A percentile compares a stretch with the other conserved stretches of the same genome.
These are phyloP conservation scores for Purpureocillium lavendulum DNA, from an alignment of 2,329 filamentous ascomycete species.

Conservation along the genomic window DNA sequence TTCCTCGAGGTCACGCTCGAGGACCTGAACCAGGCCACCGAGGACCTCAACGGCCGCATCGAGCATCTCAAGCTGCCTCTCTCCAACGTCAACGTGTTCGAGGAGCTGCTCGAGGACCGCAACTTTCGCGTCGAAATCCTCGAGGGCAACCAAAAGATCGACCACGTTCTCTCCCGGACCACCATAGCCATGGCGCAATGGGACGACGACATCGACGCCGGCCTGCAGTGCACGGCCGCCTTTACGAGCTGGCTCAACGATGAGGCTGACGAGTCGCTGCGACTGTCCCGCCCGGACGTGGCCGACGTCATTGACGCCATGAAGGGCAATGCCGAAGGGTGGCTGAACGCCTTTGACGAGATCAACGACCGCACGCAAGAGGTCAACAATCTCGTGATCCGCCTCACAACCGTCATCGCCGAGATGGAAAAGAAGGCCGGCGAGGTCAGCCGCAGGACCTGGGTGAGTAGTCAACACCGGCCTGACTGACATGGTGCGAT, in stretches of 20 bases:
- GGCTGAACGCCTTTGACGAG: slow-evolving; percentile 72
- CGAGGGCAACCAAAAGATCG: slow-evolving; percentile 82
- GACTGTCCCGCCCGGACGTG: slow-evolving; percentile 52
- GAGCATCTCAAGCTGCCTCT: slow-evolving; percentile 76
- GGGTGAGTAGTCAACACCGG: slow-evolving; percentile 41
- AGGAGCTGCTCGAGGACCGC: slow-evolving; percentile 79
- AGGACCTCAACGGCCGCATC: slow-evolving; percentile 73
- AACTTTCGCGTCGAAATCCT: slow-evolving; percentile 75
- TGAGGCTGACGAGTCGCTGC: slow-evolving; percentile 53
- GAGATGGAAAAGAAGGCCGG: slow-evolving; percentile 84
- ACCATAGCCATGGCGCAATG: slow-evolving; percentile 67
- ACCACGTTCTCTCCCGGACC: slow-evolving; percentile 79
- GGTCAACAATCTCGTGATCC: slow-evolving; percentile 60
- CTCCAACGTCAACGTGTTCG: slow-evolving; percentile 73
- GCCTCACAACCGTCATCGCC: slow-evolving; percentile 67
- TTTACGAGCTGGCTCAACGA: slow-evolving; percentile 67
- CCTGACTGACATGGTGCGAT: not conserved
- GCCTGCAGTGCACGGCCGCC: slow-evolving; percentile 65
- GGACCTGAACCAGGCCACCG: slow-evolving; percentile 69
- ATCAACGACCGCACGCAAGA: slow-evolving; percentile 65
- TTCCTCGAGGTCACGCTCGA: slow-evolving; percentile 82
- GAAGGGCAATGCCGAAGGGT: slow-evolving; percentile 87
- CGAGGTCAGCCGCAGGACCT: slow-evolving; percentile 69
- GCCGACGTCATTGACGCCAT: slow-evolving; percentile 78
- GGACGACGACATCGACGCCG: slow-evolving; percentile 70